Base-by-base conservation (phyloP, 73 alveolate genomes). In the Effrenium voratum region DNA sequence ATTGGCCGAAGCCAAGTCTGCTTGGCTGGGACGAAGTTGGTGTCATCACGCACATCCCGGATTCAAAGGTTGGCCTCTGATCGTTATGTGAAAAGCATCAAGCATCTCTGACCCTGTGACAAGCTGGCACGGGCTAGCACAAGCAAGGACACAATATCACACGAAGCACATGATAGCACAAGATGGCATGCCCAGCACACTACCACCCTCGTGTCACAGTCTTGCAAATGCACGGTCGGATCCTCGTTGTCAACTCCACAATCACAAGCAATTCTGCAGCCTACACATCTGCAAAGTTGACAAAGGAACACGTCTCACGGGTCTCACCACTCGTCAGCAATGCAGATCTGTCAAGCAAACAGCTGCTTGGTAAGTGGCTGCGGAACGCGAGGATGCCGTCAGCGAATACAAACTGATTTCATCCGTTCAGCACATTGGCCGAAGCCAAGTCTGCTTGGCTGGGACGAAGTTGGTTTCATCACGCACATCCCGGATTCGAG, bases 321-420 rank as follows among this genome's bases (percentile, higher is more conserved):
- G 40, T 26, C 41, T 28, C 24, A 28, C 12, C 76, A 63, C 24
- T n/a, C n/a, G n/a, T n/a, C n/a, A n/a, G n/a, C n/a, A n/a, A n/a
- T n/a, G n/a, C n/a, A n/a, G n/a, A n/a, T n/a, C n/a, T 52, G 28
- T 52, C 19, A 13, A 52, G 66, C 66, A 52, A 19, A 52, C 28
- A 19, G 77, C 41, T 12, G 41, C 34, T 30, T 1, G 36, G 72
- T 26, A 26, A 57, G 72, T 32, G 28, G 28, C 72, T 13, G 34
- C 72, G 26, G 30, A 22, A 0, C 40, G 30, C 30, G 10, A 8
- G 6, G 76, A 12, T 6, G 43, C 80, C 5, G 52, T 84, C 93
- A 84, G 93, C 50, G 93, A 84, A 84, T 84, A 84, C 93, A 84
- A 84, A 84, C 93, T 84, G 93, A 84, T 32, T 30, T 6, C 66